Evolutionary conservation across 139 green algal genomes (phyloP).

Genomic region (Chlamydomonas schloesseri): DNA sequence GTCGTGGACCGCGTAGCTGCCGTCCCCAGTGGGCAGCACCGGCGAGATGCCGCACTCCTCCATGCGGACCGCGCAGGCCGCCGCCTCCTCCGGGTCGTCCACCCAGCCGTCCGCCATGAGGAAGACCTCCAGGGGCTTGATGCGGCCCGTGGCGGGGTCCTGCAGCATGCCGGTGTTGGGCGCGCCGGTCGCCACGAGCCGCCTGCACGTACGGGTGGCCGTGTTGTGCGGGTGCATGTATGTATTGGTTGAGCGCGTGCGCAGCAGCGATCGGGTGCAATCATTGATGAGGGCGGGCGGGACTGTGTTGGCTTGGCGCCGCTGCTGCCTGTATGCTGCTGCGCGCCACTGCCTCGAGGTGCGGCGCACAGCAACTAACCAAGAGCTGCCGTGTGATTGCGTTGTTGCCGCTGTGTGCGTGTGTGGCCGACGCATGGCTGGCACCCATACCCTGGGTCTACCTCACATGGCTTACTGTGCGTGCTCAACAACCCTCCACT

Average conservation of each 20-base stretch:
- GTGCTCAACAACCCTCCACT: too few relatives aligned
- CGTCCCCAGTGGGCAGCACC: constrained; percentile 21
- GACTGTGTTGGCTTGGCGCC: too few relatives aligned
- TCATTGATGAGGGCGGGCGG: background rate
- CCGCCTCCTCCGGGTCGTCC: constrained; percentile 9
- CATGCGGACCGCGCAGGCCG: constrained; percentile 16
- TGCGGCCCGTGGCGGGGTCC: background rate
- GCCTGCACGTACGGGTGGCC: too few relatives aligned
- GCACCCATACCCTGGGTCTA: too few relatives aligned
- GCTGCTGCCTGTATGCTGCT: background rate
- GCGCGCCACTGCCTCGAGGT: background rate
- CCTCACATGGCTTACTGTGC: too few relatives aligned
- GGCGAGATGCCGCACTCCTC: background rate
- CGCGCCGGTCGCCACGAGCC: background rate
- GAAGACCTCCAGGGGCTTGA: constrained; percentile 25
- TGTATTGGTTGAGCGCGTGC: too few relatives aligned
- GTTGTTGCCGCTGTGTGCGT: too few relatives aligned
- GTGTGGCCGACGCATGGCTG: too few relatives aligned
- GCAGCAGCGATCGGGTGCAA: background rate
- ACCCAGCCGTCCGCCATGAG: constrained; percentile 30
- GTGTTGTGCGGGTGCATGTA: too few relatives aligned
- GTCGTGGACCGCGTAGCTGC: background rate
- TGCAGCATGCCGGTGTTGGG: constrained; percentile 6
- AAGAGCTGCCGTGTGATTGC: too few relatives aligned
- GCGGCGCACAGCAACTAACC: background rate